Conservation (phyloP, 177 flowering plant species). For the Vitis hybrid region DNA sequence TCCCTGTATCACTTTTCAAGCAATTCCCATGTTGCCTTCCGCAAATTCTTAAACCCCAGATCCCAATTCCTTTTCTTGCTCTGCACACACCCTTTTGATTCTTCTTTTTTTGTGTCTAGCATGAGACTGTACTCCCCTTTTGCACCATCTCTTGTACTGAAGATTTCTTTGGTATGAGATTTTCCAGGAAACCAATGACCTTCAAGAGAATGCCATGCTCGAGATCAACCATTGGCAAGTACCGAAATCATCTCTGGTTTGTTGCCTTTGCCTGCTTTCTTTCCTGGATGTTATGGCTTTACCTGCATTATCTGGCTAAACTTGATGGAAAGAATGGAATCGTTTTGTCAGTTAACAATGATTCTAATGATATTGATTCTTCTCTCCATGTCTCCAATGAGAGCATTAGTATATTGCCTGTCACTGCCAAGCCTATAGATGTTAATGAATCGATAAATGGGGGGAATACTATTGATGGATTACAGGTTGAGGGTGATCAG, state of each 20-base stretch:
- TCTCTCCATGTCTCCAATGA: too few species aligned
- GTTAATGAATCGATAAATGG: background rate
- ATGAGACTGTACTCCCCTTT: background rate
- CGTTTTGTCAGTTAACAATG: slow-evolving; percentile 10
- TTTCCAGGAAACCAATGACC: slow-evolving; percentile 1
- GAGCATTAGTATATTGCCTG: background rate
- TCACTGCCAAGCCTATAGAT: background rate
- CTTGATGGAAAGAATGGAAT: slow-evolving; percentile 10
- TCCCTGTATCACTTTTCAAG: slow-evolving; percentile 1
- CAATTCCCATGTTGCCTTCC: background rate
- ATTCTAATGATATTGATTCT: background rate
- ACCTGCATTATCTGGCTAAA: slow-evolving; percentile 26
- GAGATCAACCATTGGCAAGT: slow-evolving; percentile 20
- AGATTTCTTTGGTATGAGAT: background rate
- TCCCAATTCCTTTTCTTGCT: background rate
- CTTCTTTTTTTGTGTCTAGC: background rate
- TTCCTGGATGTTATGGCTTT: slow-evolving; percentile 43
- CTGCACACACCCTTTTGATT: background rate
- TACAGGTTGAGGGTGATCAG: background rate
- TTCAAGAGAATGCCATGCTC: slow-evolving; percentile 7
- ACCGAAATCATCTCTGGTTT: slow-evolving; percentile 38
- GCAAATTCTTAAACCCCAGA: too few species aligned
- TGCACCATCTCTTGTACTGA: background rate
- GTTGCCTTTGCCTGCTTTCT: slow-evolving; percentile 27
- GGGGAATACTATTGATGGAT: background rate